phyloP scores from a whole-genome alignment of 345 rosid genomes.

The Camelina laxa region DNA sequence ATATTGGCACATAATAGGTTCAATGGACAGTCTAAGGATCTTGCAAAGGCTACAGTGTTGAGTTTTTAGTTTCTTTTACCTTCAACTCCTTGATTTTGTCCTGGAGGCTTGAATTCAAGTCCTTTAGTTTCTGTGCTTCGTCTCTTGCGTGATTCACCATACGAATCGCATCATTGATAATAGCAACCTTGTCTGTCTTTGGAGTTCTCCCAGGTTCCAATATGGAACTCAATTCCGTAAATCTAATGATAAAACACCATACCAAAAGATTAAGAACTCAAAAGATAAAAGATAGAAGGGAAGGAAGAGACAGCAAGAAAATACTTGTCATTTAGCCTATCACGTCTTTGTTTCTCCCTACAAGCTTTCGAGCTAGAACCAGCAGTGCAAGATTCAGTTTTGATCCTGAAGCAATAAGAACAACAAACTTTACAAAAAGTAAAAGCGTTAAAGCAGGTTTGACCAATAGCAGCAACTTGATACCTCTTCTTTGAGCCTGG shows the following conservation, averaged over 20 bases:
- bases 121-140: conserved; percentile 73
- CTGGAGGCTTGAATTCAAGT: conserved; percentile 72
- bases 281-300: conserved; percentile 14
- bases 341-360: conserved; percentile 96
- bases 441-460: neutral
- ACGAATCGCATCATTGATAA: conserved; percentile 72
- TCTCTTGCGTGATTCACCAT: conserved; percentile 76
- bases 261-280: conserved; percentile 20
- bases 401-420: conserved; percentile 47
- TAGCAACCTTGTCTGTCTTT: conserved; percentile 85
- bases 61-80: conserved; percentile 41
- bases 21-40: conserved; percentile 1
- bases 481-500: conserved; percentile 83
- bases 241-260: conserved; percentile 49
- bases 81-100: conserved; percentile 81
- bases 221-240: conserved; percentile 74
- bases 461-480: neutral
- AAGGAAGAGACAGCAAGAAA: conserved; percentile 21
- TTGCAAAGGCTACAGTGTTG: neutral
- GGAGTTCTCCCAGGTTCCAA: conserved; percentile 89
- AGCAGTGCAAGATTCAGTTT: conserved; percentile 57
- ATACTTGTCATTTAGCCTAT: conserved; percentile 92
- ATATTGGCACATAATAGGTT: neutral
- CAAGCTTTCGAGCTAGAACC: conserved; percentile 88
- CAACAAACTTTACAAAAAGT: neutral